These are phyloP conservation scores for Akanthomyces lecanii DNA, from an alignment of 2,329 filamentous ascomycete species.

Conservation along the genomic window DNA sequence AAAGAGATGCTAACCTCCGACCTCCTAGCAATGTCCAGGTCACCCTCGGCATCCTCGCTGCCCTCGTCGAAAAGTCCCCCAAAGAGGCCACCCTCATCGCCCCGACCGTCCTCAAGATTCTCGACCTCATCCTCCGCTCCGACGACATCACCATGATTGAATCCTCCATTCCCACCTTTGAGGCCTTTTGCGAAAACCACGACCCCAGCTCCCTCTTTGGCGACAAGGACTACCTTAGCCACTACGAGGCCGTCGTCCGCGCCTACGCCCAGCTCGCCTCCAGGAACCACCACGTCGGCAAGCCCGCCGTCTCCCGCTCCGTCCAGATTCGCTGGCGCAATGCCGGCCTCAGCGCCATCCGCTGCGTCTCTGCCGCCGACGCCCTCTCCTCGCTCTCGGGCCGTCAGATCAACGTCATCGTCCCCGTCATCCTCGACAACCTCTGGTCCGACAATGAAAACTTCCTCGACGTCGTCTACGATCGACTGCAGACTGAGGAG, in stretches of 20 bases:
- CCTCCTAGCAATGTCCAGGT: conserved; percentile 80
- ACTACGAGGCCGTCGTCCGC: conserved; percentile 78
- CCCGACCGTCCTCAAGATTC: conserved; percentile 75
- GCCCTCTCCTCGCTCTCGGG: conserved; percentile 70
- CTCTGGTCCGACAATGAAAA: conserved; percentile 71
- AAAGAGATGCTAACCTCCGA: conserved; percentile 8
- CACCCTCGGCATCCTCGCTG: conserved; percentile 85
- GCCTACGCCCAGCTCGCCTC: conserved; percentile 78
- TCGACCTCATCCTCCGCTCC: conserved; percentile 77
- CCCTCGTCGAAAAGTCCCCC: conserved; percentile 87
- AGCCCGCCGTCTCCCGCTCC: conserved; percentile 60
- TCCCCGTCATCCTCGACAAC: conserved; percentile 84
- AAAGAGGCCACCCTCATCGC: conserved; percentile 89
- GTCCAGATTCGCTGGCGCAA: conserved; percentile 75
- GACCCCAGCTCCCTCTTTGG: conserved; percentile 80
- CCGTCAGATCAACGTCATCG: conserved; percentile 70
- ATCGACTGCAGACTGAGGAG: conserved; percentile 64
- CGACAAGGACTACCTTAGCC: conserved; percentile 75
- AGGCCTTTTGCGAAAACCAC: conserved; percentile 83
- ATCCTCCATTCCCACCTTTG: conserved; percentile 80
- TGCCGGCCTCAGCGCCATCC: conserved; percentile 72
- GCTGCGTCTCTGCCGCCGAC: conserved; percentile 75
- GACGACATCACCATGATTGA: conserved; percentile 91
- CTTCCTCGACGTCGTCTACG: conserved; percentile 63
- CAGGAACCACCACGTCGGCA: conserved; percentile 49